Base-by-base conservation (phyloP, 345 rosid species). In the Aquilaria yunnanensis region DNA sequence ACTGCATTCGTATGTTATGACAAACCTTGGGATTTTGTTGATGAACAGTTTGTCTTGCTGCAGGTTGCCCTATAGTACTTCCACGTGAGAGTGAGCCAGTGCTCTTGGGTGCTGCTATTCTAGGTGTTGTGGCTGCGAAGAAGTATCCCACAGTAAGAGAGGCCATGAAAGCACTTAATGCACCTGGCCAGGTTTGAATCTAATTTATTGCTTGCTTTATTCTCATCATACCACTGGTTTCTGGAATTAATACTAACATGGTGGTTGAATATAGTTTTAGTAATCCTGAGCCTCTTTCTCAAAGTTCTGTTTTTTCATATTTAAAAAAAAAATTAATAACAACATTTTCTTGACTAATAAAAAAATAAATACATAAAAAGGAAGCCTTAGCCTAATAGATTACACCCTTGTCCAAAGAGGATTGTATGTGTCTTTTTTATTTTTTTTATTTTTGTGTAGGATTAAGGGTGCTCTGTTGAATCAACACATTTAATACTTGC, bases 101-200 rank as follows among this genome's bases (percentile, higher is more conserved):
- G 60, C 96, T 93, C 47, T 69, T 93, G 64, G 97, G 97, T 75
- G 96, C 92, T 71, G 91, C 99, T 14, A 93, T 90, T 76, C 95
- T 90, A 13, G 98, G 98, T 64, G 86, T 88, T 1, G 97, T 90
- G 59, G 95, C 95, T 63, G 79, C 88, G 62, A 93, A 85, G 80
- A 80, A 66, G 70, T 86, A 86, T 54, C 67, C 80, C 43, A 80
- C 83, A 74, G 81, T 90, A 51, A 75, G 41, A 53, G 89, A 93
- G 74, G 98, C 92, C 67, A 86, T 90, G 98, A 90, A 78, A 78
- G 88, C 88, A 31, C 76, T 88, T 51, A 88, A 82, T 70, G 95
- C 88, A 6, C 87, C 98, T 65, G 96, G 98, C 68, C 89, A 83
- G 86, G 98, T 88, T 77, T 57, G 72, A 47, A 60, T 32, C 43